A percentile compares a stretch with the other conserved stretches of the same genome.
These are phyloP conservation scores for Cucurbitaria berberidis DNA, from an alignment of 2,329 filamentous ascomycete species.

Conservation along the genomic window DNA sequence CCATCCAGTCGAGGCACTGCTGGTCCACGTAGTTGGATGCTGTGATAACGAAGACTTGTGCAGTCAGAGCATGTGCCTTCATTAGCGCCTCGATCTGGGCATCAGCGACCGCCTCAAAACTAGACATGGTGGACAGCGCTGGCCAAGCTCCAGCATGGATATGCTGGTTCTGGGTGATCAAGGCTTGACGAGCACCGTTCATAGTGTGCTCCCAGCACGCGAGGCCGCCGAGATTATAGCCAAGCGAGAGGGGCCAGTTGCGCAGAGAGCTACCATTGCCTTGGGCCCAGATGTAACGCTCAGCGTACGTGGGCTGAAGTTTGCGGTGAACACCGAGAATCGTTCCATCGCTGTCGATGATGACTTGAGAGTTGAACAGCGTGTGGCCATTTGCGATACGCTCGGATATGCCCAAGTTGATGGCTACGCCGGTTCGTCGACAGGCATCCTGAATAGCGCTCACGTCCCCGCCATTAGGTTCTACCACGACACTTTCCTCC, in stretches of 20 bases:
- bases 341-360: constrained; percentile 41
- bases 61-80: constrained; percentile 55
- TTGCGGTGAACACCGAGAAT: constrained; percentile 49
- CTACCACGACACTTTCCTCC: constrained; percentile 46
- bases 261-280: constrained; percentile 42
- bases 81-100: constrained; percentile 57
- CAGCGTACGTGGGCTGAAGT: constrained; percentile 46
- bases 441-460: constrained; percentile 42
- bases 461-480: constrained; percentile 38
- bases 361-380: constrained; percentile 47
- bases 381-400: constrained; percentile 42
- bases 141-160: constrained; percentile 49
- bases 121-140: constrained; percentile 46
- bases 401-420: constrained; percentile 46
- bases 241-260: constrained; percentile 37
- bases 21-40: constrained; percentile 54
- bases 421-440: constrained; percentile 37
- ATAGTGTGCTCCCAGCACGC: constrained; percentile 50
- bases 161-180: constrained; percentile 43
- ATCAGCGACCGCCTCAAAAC: constrained; percentile 51
- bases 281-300: constrained; percentile 47
- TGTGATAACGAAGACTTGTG: constrained; percentile 53
- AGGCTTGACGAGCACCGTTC: constrained; percentile 48
- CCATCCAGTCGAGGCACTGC: constrained; percentile 50
- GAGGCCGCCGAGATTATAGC: constrained; percentile 45